Percentiles rank a stretch among this genome's conserved stretches.
Conservation (phyloP, 2,329 filamentous ascomycete genomes). For the Tolypocladium endophyticum region DNA sequence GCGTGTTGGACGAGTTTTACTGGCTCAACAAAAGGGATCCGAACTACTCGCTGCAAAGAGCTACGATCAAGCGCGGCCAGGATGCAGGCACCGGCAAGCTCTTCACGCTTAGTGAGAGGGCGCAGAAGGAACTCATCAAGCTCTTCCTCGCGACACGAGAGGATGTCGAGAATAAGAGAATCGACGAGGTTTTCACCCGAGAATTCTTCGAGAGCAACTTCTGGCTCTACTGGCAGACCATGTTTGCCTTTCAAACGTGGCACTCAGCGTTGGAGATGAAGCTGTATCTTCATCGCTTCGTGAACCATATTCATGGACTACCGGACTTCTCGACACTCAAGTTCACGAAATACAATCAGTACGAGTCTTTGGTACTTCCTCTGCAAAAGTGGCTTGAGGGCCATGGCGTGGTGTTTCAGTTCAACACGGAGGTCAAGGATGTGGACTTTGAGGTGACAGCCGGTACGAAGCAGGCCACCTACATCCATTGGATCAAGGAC, state of each 20-base stretch:
- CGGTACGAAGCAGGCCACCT: not conserved
- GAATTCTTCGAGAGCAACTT: conserved; percentile 12
- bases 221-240: not conserved
- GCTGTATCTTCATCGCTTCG: not conserved
- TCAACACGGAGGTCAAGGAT: not conserved
- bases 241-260: conserved; percentile 13
- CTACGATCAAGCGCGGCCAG: conserved; percentile 16
- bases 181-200: not conserved
- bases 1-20: conserved; percentile 20
- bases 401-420: not conserved
- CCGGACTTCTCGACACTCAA: not conserved
- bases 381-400: not conserved
- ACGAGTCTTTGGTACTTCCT: not conserved
- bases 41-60: conserved; percentile 14
- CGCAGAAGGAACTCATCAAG: conserved; percentile 10
- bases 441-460: not conserved
- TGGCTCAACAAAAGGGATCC: conserved; percentile 13
- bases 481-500: not conserved
- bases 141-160: not conserved
- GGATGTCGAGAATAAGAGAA: not conserved
- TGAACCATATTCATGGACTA: not conserved
- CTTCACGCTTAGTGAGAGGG: conserved; percentile 16
- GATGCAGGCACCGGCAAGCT: conserved; percentile 13
- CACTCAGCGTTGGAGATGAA: conserved; percentile 26
- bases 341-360: not conserved